phyloP scores from a whole-genome alignment of 768 basidiomycete species.

The Naganishia vishniacii region DNA sequence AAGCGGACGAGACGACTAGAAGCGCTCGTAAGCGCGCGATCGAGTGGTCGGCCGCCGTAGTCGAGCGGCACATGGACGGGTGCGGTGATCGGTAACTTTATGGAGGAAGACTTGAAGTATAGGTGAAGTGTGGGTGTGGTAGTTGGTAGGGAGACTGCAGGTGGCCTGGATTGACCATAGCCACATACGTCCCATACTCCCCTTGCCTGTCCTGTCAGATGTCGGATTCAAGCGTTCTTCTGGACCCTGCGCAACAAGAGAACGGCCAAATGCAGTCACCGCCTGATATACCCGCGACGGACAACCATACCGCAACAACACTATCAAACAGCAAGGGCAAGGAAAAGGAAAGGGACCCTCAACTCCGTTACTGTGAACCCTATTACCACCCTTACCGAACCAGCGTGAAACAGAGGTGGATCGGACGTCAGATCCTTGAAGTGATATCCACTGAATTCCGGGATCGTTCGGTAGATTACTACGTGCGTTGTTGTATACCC shows the following conservation, averaged over 20 bases:
- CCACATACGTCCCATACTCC: no score
- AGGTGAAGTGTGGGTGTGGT: no score
- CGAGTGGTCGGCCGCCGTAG: not conserved
- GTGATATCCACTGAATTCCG: conserved; percentile 90
- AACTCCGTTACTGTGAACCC: conserved; percentile 72
- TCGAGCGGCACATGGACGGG: no score
- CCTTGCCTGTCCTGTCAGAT: no score
- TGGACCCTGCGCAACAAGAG: no score
- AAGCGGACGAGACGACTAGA: not conserved
- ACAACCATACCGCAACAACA: not conserved
- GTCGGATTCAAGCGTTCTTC: no score
- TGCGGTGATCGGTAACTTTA: no score
- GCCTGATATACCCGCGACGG: not conserved
- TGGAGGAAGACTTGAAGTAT: no score
- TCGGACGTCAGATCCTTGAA: conserved; percentile 78
- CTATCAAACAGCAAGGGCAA: not conserved
- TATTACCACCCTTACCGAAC: conserved; percentile 91
- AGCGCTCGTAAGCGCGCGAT: not conserved
- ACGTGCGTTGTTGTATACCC: conserved; percentile 58
- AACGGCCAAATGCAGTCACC: no score
- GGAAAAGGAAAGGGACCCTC: conserved; percentile 42
- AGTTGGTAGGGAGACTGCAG: no score
- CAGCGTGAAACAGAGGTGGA: conserved; percentile 75
- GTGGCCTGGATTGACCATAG: no score
- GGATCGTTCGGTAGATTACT: conserved; percentile 90